phyloP scores from a whole-genome alignment of 257 asterid species.

The Dorcoceras hygrometricum region DNA sequence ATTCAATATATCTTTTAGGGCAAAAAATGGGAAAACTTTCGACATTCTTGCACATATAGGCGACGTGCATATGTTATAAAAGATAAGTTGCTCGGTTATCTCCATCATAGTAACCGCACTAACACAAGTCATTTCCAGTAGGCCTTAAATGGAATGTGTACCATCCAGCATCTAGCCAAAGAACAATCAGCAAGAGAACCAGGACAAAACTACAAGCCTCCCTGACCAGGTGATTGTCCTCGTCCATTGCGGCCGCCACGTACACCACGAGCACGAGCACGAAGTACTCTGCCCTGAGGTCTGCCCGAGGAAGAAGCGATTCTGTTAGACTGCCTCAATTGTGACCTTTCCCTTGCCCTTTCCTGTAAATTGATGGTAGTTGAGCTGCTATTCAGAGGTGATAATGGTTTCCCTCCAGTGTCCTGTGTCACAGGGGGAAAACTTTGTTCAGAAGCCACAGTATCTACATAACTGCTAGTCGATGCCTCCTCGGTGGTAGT shows the following conservation, averaged over 20 bases:
- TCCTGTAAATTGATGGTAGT: constrained; percentile 63
- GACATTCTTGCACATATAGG: too few species aligned
- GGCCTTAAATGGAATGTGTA: neutral
- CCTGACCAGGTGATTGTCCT: constrained; percentile 49
- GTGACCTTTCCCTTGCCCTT: constrained; percentile 63
- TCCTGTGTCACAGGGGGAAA: constrained; percentile 31
- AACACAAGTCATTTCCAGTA: neutral
- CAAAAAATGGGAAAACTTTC: too few species aligned
- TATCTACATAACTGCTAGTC: constrained; percentile 34
- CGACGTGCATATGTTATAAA: too few species aligned
- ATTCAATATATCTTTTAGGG: too few species aligned
- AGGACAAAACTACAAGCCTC: constrained; percentile 5
- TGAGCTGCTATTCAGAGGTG: constrained; percentile 43
- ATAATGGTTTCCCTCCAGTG: constrained; percentile 35
- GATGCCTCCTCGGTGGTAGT: constrained; percentile 37
- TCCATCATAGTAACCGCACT: neutral
- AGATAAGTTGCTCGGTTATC: neutral
- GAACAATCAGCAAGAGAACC: neutral
- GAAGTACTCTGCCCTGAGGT: constrained; percentile 56
- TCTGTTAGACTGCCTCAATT: constrained; percentile 51
- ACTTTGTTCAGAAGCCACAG: constrained; percentile 47
- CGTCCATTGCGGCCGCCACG: constrained; percentile 60
- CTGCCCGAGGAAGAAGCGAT: constrained; percentile 38
- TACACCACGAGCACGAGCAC: constrained; percentile 65
- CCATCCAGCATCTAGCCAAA: neutral